These are phyloP conservation scores for Jamesozyma hellenica DNA, from an alignment of 805 yeast species.

Conservation along the genomic window DNA sequence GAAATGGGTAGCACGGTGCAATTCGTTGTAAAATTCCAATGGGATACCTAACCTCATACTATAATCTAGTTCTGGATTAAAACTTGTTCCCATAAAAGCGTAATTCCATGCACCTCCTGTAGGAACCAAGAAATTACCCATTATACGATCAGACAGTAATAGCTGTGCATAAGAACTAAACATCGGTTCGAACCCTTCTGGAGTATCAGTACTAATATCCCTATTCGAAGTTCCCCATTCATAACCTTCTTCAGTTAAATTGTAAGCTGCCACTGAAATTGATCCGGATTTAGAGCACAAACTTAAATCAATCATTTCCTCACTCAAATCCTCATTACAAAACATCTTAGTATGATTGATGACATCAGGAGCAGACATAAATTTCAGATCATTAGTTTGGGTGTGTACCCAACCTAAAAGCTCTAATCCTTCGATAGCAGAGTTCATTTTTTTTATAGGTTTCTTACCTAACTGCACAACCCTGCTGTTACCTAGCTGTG, in stretches of 20 bases:
- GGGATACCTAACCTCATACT: constrained; percentile 72
- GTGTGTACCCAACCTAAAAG: constrained; percentile 95
- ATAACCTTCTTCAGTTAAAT: constrained; percentile 53
- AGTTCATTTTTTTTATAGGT: constrained; percentile 19
- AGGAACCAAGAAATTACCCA: constrained; percentile 83
- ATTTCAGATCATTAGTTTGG: constrained; percentile 52
- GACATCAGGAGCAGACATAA: constrained; percentile 62
- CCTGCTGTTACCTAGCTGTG: constrained; percentile 72
- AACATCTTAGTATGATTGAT: constrained; percentile 41
- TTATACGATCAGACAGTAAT: constrained; percentile 59
- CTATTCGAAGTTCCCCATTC: constrained; percentile 66
- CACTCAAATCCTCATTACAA: constrained; percentile 26
- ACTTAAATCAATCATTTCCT: constrained; percentile 44
- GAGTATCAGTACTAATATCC: constrained; percentile 44
- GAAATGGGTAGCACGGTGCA: constrained; percentile 86
- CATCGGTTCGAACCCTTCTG: constrained; percentile 54
- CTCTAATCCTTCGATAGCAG: constrained; percentile 48
- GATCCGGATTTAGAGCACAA: constrained; percentile 79
- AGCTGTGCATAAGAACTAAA: constrained; percentile 60
- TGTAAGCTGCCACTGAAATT: constrained; percentile 60
- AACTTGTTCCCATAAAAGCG: constrained; percentile 77
- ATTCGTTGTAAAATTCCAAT: constrained; percentile 67
- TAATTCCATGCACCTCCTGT: constrained; percentile 82
- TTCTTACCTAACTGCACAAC: constrained; percentile 49
- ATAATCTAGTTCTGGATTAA: constrained; percentile 53